These are phyloP conservation scores for Cyberlindnera samutprakarnensis DNA, from an alignment of 805 yeast genomes.

Conservation along the genomic window DNA sequence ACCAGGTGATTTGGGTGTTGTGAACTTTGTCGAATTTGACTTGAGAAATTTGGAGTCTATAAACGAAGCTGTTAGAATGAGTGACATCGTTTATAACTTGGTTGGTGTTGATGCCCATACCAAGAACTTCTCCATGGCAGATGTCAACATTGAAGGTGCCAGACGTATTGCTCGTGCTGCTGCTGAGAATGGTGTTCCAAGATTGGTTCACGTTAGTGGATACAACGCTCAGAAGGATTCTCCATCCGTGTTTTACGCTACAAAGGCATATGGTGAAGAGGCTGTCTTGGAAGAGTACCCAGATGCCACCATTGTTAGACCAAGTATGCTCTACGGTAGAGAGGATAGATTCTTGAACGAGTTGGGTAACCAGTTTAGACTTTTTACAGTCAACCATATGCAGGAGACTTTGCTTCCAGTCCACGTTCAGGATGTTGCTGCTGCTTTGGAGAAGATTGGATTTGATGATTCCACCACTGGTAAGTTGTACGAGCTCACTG, in stretches of 20 bases:
- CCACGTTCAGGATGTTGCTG: constrained; percentile 72
- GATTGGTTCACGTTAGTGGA: constrained; percentile 73
- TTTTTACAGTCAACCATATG: constrained; percentile 61
- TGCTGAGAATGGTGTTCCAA: constrained; percentile 61
- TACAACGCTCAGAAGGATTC: constrained; percentile 68
- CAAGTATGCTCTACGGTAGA: constrained; percentile 72
- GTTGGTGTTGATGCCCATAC: constrained; percentile 72
- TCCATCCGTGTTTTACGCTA: constrained; percentile 62
- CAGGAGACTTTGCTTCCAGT: constrained; percentile 60
- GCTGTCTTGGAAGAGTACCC: constrained; percentile 62
- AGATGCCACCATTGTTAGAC: constrained; percentile 78
- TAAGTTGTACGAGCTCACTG: constrained; percentile 65
- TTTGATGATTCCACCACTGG: constrained; percentile 78
- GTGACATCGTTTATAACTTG: constrained; percentile 77
- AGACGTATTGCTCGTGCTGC: constrained; percentile 70
- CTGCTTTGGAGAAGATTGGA: constrained; percentile 70
- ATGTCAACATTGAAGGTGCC: constrained; percentile 73
- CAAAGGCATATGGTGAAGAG: constrained; percentile 75
- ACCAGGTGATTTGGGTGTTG: constrained; percentile 83
- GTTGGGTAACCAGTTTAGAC: constrained; percentile 45
- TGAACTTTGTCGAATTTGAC: constrained; percentile 76
- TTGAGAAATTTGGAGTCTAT: constrained; percentile 69
- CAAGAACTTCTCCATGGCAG: constrained; percentile 76
- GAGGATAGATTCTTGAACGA: constrained; percentile 64
- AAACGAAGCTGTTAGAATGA: constrained; percentile 68